Evolutionary conservation across 768 basidiomycete species (phyloP).

Genomic region (Phanerochaete carnosa): DNA sequence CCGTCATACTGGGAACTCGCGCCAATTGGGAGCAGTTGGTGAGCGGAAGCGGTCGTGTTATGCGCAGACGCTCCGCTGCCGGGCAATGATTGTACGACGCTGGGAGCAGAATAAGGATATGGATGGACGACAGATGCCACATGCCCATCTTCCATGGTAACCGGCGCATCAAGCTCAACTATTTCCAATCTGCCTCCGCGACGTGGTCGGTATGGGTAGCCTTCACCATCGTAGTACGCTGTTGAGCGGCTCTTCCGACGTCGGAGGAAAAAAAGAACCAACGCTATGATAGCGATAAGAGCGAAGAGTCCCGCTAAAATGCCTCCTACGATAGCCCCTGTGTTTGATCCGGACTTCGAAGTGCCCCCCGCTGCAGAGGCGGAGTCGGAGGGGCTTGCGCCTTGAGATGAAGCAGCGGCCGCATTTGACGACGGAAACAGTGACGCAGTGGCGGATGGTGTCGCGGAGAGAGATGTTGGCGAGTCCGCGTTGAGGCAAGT

Average conservation of each 20-base stretch:
- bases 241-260: slow-evolving; percentile 7
- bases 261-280: slow-evolving; percentile 20
- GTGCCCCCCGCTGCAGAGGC: neutral
- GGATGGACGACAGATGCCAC: slow-evolving; percentile 8
- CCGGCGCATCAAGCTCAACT: slow-evolving; percentile 14
- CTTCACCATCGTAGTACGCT: slow-evolving; percentile 1
- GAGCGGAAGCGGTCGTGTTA: slow-evolving; percentile 1
- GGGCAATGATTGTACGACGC: neutral
- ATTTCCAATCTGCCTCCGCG: slow-evolving; percentile 11
- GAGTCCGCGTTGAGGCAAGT: slow-evolving; percentile 21
- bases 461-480: slow-evolving; percentile 19
- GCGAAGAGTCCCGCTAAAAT: slow-evolving; percentile 21
- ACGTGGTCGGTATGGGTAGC: slow-evolving; percentile 1
- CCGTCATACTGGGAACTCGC: neutral
- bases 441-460: slow-evolving; percentile 14
- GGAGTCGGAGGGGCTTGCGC: neutral
- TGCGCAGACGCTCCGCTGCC: neutral
- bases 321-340: slow-evolving; percentile 19
- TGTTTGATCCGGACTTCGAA: slow-evolving; percentile 8
- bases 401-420: neutral
- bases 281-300: slow-evolving; percentile 14
- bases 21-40: slow-evolving; percentile 2
- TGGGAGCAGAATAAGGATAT: slow-evolving; percentile 8
- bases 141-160: slow-evolving; percentile 8
- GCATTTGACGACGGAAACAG: slow-evolving; percentile 1